Conservation (phyloP, 2,329 filamentous ascomycete species). For the Hymenoscyphus fructigenus region DNA sequence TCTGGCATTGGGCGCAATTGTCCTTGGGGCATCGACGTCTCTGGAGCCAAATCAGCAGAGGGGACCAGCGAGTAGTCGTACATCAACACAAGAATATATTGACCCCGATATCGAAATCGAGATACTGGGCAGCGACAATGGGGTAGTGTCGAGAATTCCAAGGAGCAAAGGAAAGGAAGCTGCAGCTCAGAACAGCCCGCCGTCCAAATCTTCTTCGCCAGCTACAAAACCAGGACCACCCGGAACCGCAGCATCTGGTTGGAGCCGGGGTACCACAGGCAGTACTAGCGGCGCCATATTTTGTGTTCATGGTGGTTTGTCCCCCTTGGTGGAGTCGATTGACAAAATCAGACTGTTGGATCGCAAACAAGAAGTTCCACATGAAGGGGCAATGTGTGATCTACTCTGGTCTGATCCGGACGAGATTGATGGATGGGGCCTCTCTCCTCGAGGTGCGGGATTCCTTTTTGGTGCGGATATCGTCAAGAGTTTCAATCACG, state of each 20-base stretch:
- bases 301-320: constrained; percentile 92
- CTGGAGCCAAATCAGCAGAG: constrained; percentile 48
- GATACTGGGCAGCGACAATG: constrained; percentile 80
- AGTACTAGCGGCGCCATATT: constrained; percentile 81
- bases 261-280: constrained; percentile 61
- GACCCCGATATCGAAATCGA: constrained; percentile 87
- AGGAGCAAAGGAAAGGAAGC: constrained; percentile 42
- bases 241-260: constrained; percentile 74
- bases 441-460: constrained; percentile 75
- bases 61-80: constrained; percentile 47
- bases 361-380: constrained; percentile 95
- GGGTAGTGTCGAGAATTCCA: constrained; percentile 72
- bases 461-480: constrained; percentile 96
- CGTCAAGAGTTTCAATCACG: constrained; percentile 92
- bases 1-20: constrained; percentile 94
- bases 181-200: constrained; percentile 41
- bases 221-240: constrained; percentile 65
- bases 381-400: constrained; percentile 99
- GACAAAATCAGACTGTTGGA: constrained; percentile 95
- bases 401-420: constrained; percentile 97
- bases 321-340: constrained; percentile 85
- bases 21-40: constrained; percentile 79
- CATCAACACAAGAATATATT: constrained; percentile 46
- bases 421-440: constrained; percentile 95
- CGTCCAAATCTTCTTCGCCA: constrained; percentile 41